These are phyloP conservation scores for Mycena leptocephala DNA, from an alignment of 768 basidiomycete genomes.

Conservation along the genomic window DNA sequence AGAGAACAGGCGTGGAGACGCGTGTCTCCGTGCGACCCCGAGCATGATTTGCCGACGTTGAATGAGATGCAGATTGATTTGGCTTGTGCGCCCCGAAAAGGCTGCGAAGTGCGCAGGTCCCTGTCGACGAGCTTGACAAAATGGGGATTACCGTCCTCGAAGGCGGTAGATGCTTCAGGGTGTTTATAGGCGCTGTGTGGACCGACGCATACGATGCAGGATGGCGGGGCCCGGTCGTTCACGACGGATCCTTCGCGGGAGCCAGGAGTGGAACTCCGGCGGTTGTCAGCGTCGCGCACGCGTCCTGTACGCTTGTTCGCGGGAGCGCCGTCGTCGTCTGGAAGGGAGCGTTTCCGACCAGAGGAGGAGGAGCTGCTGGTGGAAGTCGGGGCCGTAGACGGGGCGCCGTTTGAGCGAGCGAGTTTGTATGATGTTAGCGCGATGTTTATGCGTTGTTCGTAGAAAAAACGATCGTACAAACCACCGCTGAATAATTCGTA, in stretches of 20 bases:
- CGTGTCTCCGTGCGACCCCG: not conserved
- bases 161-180: not conserved
- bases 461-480: no score
- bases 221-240: not conserved
- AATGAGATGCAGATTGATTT: slow-evolving; percentile 27
- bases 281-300: not conserved
- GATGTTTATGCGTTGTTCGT: no score
- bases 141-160: slow-evolving; percentile 18
- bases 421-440: no score
- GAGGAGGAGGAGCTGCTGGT: no score
- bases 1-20: slow-evolving; percentile 38
- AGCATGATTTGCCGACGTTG: slow-evolving; percentile 25
- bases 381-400: no score
- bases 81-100: not conserved
- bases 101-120: not conserved
- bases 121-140: slow-evolving; percentile 3
- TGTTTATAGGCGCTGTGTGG: slow-evolving; percentile 5
- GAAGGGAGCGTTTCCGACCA: no score
- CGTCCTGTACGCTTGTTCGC: no score
- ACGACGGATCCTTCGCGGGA: not conserved
- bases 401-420: no score
- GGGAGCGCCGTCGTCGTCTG: no score
- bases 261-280: not conserved
- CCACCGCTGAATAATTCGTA: no score
- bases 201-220: slow-evolving; percentile 31